A percentile compares a stretch with the other conserved stretches of the same genome.
phyloP scores from a whole-genome alignment of 768 basidiomycete genomes.

The Cystoderma amianthinum region DNA sequence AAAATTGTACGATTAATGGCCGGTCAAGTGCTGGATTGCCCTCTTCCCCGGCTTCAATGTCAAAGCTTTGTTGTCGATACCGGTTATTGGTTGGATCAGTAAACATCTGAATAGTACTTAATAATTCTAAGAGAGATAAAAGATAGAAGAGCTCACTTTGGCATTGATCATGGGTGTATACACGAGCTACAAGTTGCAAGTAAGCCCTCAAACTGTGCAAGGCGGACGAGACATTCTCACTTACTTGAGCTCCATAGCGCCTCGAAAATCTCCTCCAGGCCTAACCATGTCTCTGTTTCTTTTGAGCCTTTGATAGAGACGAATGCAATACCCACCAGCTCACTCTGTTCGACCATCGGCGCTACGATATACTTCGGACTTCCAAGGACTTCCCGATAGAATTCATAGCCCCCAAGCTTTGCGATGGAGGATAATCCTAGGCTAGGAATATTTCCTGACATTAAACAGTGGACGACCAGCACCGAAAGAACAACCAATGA shows the following conservation, averaged over 20 bases:
- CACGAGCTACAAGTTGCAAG: constrained; percentile 43
- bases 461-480: no score
- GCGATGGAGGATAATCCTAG: no score
- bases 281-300: no score
- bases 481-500: no score
- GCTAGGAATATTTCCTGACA: no score
- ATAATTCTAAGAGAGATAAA: not conserved
- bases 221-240: constrained; percentile 7
- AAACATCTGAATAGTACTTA: constrained; percentile 46
- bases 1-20: constrained; percentile 90
- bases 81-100: constrained; percentile 40
- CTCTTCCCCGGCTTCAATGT: constrained; percentile 72
- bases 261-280: constrained; percentile 86
- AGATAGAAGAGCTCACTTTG: constrained; percentile 41
- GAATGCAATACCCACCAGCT: constrained; percentile 58
- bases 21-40: constrained; percentile 68
- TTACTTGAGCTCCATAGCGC: constrained; percentile 74
- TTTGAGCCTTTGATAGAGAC: constrained; percentile 2
- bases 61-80: constrained; percentile 61
- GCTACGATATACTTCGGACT: constrained; percentile 89
- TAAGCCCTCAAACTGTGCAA: not conserved
- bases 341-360: constrained; percentile 98
- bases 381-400: constrained; percentile 73
- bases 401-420: constrained; percentile 74
- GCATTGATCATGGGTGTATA: constrained; percentile 99